Evolutionary conservation across 306 rosid genomes (phyloP).

Genomic region (Pterocarpus macrocarpus): DNA sequence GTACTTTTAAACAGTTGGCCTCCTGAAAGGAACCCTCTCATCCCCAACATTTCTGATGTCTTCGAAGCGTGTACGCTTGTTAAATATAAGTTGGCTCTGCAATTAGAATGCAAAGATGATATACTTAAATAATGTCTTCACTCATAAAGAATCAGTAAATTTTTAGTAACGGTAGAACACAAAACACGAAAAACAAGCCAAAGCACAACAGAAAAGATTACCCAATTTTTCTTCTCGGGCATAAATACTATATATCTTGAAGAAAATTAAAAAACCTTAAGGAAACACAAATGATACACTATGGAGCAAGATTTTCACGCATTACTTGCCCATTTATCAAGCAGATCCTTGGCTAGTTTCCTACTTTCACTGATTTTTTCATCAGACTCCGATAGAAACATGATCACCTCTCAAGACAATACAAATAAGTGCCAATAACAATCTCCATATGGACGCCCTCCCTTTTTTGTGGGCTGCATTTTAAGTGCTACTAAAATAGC

Average conservation of each 20-base stretch:
- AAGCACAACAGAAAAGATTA: not conserved
- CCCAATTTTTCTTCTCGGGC: not conserved
- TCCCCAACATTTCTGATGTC: constrained; percentile 86
- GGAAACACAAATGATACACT: not conserved
- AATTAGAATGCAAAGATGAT: constrained; percentile 36
- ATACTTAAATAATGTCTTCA: not conserved
- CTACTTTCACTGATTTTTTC: constrained; percentile 88
- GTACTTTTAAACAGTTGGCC: constrained; percentile 83
- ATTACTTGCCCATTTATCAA: constrained; percentile 88
- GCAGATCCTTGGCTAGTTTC: constrained; percentile 90
- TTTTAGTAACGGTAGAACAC: constrained; percentile 10
- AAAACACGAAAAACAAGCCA: not conserved
- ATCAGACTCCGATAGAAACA: constrained; percentile 91
- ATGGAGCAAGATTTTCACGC: not conserved
- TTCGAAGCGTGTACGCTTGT: constrained; percentile 94
- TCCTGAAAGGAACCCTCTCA: constrained; percentile 80
- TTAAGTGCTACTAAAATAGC: constrained; percentile 1
- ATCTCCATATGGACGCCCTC: not conserved
- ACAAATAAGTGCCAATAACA: constrained; percentile 33
- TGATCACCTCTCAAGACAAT: constrained; percentile 71
- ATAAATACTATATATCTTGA: not conserved
- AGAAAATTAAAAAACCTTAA: not conserved
- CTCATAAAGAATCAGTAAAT: not conserved
- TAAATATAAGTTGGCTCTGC: constrained; percentile 97
- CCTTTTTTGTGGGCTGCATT: not conserved